A percentile compares a stretch with the other conserved stretches of the same genome.
Conservation (phyloP, 1,284 basidiomycete species). For the Microbotryomycetes sp. region DNA sequence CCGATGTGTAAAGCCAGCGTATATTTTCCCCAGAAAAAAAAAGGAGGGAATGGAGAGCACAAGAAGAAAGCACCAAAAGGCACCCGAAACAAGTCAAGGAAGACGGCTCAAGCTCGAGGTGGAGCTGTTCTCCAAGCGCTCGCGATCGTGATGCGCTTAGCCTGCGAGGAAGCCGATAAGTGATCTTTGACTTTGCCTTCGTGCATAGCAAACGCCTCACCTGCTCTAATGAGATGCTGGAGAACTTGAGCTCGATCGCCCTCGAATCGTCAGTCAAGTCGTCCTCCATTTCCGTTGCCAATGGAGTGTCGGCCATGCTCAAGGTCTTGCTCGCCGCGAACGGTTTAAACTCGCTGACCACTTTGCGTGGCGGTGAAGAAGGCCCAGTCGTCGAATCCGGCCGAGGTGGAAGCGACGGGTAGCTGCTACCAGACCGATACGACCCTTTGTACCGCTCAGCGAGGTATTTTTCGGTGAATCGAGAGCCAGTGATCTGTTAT, state of each 20-base stretch:
- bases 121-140: conserved; percentile 35
- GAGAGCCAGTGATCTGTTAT: conserved; percentile 73
- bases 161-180: conserved; percentile 21
- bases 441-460: conserved; percentile 55
- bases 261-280: conserved; percentile 4
- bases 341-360: conserved; percentile 78
- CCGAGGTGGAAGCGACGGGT: conserved; percentile 38
- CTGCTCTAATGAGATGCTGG: conserved; percentile 24
- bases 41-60: neutral
- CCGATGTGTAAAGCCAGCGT: too few species aligned
- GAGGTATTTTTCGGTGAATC: conserved; percentile 91
- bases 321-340: conserved; percentile 68
- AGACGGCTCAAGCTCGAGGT: conserved; percentile 22
- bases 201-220: too few species aligned
- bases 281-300: conserved; percentile 14
- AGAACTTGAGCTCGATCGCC: conserved; percentile 22
- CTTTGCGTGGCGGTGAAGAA: conserved; percentile 61
- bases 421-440: conserved; percentile 47
- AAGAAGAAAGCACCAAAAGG: neutral
- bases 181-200: too few species aligned
- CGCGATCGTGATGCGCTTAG: conserved; percentile 36
- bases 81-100: neutral
- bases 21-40: too few species aligned
- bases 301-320: conserved; percentile 27
- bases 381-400: conserved; percentile 42